Conservation (phyloP, 306 rosid species). For the Quercus dentata region DNA sequence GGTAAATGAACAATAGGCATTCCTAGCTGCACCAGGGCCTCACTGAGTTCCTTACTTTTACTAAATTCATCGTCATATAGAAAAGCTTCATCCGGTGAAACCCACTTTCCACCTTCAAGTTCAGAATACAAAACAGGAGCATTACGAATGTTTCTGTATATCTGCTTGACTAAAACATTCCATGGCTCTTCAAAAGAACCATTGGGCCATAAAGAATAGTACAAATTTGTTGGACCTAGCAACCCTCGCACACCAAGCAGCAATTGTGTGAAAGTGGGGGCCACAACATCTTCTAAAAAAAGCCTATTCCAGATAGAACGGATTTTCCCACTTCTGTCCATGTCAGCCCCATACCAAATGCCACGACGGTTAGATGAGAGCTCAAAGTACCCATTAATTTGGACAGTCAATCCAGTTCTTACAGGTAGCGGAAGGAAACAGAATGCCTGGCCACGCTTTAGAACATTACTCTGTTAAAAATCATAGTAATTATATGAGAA, state of each 20-base stretch:
- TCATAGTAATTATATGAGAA: constrained; percentile 34
- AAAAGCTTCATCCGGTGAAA: constrained; percentile 78
- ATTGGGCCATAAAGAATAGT: constrained; percentile 85
- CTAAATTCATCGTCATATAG: constrained; percentile 73
- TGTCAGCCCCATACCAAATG: constrained; percentile 98
- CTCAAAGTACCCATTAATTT: constrained; percentile 96
- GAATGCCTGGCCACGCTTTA: constrained; percentile 82
- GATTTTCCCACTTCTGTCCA: constrained; percentile 96
- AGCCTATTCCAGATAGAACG: constrained; percentile 95
- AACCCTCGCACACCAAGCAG: constrained; percentile 61
- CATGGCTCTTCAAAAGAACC: constrained; percentile 98
- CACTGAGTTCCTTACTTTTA: constrained; percentile 69
- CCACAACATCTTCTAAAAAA: constrained; percentile 83
- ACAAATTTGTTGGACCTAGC: constrained; percentile 58
- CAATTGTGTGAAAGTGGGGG: constrained; percentile 74
- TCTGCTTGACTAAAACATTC: constrained; percentile 70
- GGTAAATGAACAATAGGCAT: constrained; percentile 88
- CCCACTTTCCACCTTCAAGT: constrained; percentile 88
- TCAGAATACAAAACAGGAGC: constrained; percentile 73
- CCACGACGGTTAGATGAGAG: constrained; percentile 98
- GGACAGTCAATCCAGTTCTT: constrained; percentile 84
- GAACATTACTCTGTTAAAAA: constrained; percentile 61
- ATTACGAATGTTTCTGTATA: constrained; percentile 56
- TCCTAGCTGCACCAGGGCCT: constrained; percentile 72
- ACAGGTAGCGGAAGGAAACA: constrained; percentile 97